Percentiles rank a stretch among this genome's conserved stretches.
Evolutionary conservation across 192 early-diverging fungal genomes (phyloP).

Genomic region (Entophlyctis luteolus): DNA sequence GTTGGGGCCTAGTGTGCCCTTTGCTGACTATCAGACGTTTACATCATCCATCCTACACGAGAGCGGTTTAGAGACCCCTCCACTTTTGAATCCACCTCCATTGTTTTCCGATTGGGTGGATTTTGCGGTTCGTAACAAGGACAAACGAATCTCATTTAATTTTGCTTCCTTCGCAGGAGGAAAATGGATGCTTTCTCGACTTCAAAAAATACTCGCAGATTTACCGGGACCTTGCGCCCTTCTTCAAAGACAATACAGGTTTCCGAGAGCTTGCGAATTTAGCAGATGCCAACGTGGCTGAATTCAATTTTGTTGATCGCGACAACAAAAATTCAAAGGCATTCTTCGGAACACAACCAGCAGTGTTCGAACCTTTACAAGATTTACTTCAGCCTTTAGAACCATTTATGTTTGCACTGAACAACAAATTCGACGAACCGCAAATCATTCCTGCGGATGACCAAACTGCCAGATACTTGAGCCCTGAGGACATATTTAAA

Average conservation of each 20-base stretch:
- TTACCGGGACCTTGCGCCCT: neutral
- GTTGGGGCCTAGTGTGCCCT: neutral
- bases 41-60: too few relatives aligned
- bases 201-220: neutral
- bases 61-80: too few relatives aligned
- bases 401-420: neutral
- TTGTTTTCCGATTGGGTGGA: neutral
- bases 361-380: too few relatives aligned
- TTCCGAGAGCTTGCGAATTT: too few relatives aligned
- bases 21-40: neutral
- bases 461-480: neutral
- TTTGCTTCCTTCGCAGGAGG: too few relatives aligned
- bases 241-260: neutral
- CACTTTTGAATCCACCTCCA: neutral
- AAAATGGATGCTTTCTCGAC: too few relatives aligned
- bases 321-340: neutral
- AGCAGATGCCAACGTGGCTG: neutral
- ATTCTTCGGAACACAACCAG: too few relatives aligned
- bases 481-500: neutral
- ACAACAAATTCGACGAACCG: neutral
- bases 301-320: too few relatives aligned
- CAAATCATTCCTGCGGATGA: conserved; percentile 1
- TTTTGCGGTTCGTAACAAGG: neutral
- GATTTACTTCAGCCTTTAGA: too few relatives aligned
- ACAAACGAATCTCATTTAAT: neutral